Conservation (phyloP, 176 grass and related monocot species). For the Panicum miliaceum region DNA sequence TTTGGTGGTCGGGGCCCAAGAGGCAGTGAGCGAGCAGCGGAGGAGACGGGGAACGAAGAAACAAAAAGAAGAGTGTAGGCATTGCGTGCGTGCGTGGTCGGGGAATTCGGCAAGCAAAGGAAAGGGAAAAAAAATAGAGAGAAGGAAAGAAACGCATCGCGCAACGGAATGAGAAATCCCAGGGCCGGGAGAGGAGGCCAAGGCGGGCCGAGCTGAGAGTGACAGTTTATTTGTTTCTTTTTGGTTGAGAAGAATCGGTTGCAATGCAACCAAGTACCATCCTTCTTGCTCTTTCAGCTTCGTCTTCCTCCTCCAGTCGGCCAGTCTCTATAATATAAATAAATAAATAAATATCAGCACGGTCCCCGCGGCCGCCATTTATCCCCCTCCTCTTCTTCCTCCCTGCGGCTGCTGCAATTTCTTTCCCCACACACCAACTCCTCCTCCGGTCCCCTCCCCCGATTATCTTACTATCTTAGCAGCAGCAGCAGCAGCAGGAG, state of each 20-base stretch:
- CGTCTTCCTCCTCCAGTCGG: not conserved
- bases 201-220: too few species aligned
- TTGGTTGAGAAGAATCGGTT: too few species aligned
- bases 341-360: not conserved
- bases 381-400: not conserved
- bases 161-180: not conserved
- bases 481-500: too few species aligned
- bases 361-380: not conserved
- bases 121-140: not conserved
- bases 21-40: not conserved
- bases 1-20: not conserved
- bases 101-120: slow-evolving; percentile 3
- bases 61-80: too few species aligned
- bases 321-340: not conserved
- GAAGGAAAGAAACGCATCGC: too few species aligned
- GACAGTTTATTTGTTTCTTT: too few species aligned
- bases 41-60: not conserved
- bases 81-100: not conserved
- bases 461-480: too few species aligned
- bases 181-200: too few species aligned
- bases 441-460: too few species aligned
- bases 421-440: not conserved
- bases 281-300: not conserved
- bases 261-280: too few species aligned
- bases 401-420: too few species aligned